Evolutionary conservation across 495 filamentous ascomycete species (phyloP).

Genomic region (Penicillium paxilli): DNA sequence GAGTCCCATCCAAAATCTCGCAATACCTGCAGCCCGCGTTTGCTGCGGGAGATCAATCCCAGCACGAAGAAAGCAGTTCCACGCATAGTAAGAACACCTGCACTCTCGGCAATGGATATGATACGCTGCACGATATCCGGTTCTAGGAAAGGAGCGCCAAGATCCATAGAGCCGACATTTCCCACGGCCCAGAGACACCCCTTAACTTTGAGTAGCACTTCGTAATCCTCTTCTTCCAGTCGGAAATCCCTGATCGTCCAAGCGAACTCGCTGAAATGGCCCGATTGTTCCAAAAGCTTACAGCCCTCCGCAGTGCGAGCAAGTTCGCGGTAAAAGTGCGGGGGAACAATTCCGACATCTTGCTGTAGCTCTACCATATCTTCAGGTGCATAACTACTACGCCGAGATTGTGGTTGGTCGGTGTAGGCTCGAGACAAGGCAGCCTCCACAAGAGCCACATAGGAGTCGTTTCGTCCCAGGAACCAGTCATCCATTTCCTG

Average conservation of each 20-base stretch:
- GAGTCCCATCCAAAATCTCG: slow-evolving; percentile 88
- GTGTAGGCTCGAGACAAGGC: slow-evolving; percentile 87
- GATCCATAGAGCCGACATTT: slow-evolving; percentile 97
- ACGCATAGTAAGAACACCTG: slow-evolving; percentile 85
- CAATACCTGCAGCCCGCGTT: slow-evolving; percentile 88
- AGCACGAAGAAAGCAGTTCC: slow-evolving; percentile 97
- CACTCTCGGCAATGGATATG: slow-evolving; percentile 79
- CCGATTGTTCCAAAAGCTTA: slow-evolving; percentile 82
- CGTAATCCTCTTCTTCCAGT: slow-evolving; percentile 78
- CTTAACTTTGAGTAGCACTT: slow-evolving; percentile 91
- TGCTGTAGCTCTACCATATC: slow-evolving; percentile 59
- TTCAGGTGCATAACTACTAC: slow-evolving; percentile 45
- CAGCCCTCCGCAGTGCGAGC: slow-evolving; percentile 92
- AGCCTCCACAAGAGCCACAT: slow-evolving; percentile 92
- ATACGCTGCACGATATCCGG: slow-evolving; percentile 83
- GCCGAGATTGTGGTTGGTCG: slow-evolving; percentile 51
- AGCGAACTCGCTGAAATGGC: slow-evolving; percentile 93
- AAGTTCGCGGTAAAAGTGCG: slow-evolving; percentile 95
- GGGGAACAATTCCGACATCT: slow-evolving; percentile 73
- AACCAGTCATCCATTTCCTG: slow-evolving; percentile 99
- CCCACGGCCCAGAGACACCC: slow-evolving; percentile 97
- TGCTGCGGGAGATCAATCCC: slow-evolving; percentile 86
- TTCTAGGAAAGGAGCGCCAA: slow-evolving; percentile 88
- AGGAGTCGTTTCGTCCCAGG: slow-evolving; percentile 88
- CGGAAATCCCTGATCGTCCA: slow-evolving; percentile 82